Base-by-base conservation (phyloP, 2,329 filamentous ascomycete genomes). In the Aureobasidium sp. region DNA sequence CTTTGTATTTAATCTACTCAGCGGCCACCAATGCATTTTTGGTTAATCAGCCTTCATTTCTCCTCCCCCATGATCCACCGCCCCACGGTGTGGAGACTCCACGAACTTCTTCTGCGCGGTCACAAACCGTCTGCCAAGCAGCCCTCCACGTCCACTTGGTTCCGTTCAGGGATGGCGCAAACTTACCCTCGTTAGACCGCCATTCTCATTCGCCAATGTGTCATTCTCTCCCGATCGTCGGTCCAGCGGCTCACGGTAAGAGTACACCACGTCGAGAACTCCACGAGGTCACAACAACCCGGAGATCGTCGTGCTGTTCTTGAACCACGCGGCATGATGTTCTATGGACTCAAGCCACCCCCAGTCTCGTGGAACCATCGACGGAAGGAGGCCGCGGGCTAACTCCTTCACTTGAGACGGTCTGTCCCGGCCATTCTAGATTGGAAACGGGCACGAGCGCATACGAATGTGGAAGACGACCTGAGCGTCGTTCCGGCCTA, bases 1-100 rank as follows among this genome's bases (percentile, higher is more conserved):
- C 57, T 60, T 60, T 60, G 57, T 60, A 60, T 51, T 48, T 51
- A 60, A 60, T 60, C 44, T 60, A 60, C 57, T 24, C 55, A 60
- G 57, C 57, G 57, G 57, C 57, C 57, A 51, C 57, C 57, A 60
- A 34, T 34, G 20, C 57, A 17, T 15, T 51, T 60, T 26, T 60
- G 57, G 57, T 60, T 51, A 60, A 60, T 50, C 44, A 50, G 44
- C 46, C 46, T 15, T 48, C 46, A n/a, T 29, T 37, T 59, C 55
- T 48, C 46, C 34, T 59, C 32, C 55, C 44, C 57, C 57, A 60
- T 60, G 46, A 51, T 60, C 57, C 57, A 60, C 57, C 44, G 57
- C 57, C 57, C 57, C 57, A 60, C 46, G 48, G 4, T 47, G 17
- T 57, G n/a, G 29, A 46, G 53, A 59, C 57, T 60, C 57, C 57